phyloP scores from a whole-genome alignment of 768 basidiomycete species.

The Hypsizygus marmoreus region DNA sequence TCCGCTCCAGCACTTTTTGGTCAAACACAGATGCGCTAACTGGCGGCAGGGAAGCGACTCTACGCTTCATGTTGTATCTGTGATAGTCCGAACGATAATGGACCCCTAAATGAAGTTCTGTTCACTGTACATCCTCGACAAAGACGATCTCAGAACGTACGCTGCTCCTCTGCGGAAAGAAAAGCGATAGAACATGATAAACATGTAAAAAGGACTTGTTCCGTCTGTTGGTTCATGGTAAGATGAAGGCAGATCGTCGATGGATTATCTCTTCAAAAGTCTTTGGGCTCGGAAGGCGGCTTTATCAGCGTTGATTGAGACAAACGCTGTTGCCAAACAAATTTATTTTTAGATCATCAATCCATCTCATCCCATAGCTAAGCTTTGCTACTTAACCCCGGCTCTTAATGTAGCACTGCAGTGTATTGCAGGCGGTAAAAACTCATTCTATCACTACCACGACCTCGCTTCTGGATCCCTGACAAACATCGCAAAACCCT shows the following conservation, averaged over 20 bases:
- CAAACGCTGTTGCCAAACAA: constrained; percentile 6
- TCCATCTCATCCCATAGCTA: too few relatives aligned
- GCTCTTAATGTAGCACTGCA: too few relatives aligned
- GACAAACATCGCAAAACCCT: too few relatives aligned
- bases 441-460: too few relatives aligned
- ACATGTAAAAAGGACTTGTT: constrained; percentile 72
- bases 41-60: constrained; percentile 87
- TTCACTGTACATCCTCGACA: constrained; percentile 5
- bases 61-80: constrained; percentile 97
- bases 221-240: constrained; percentile 31
- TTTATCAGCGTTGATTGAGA: too few relatives aligned
- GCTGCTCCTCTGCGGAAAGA: constrained; percentile 77
- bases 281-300: too few relatives aligned
- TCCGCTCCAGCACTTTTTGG: constrained; percentile 82
- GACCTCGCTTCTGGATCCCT: too few relatives aligned
- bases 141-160: constrained; percentile 41
- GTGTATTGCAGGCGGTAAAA: too few relatives aligned
- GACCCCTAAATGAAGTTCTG: constrained; percentile 45
- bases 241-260: constrained; percentile 7
- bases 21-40: constrained; percentile 79
- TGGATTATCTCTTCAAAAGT: not conserved
- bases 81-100: constrained; percentile 97
- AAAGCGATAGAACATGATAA: constrained; percentile 91
- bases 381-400: too few relatives aligned
- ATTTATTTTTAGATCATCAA: too few relatives aligned